Base-by-base conservation (phyloP, 345 rosid species). In the Ceriops decandra region DNA sequence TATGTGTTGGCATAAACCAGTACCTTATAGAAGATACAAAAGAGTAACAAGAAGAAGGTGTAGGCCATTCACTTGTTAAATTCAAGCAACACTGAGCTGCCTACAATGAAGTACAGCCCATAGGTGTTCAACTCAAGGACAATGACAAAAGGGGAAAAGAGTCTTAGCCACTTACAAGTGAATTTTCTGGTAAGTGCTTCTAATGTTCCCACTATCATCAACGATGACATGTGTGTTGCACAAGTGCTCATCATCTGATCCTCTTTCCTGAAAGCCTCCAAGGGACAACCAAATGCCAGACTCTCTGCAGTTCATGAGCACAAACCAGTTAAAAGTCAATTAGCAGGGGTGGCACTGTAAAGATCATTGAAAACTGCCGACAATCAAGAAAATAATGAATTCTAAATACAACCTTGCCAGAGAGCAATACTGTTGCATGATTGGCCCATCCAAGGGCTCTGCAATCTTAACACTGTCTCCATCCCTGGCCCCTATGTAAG, bases 211-310 rank as follows among this genome's bases (percentile, higher is more conserved):
- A 66, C 64, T 38, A 62, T 88, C 86, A 82, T 93, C 96, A 8
- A 93, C 81, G 35, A 93, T 77, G 68, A 93, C 90, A 87, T 93
- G 97, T 0, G 98, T 88, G 77, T 93, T 93, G 68, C 87, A 72
- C 67, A 91, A 68, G 68, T 80, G 95, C 0, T 82, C 79, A 62
- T 87, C 95, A 68, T 89, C 91, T 57, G 51, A 70, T 66, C 96
- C 95, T 80, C 78, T 89, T 67, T 91, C 96, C 78, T 93, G 97
- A 70, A 91, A 93, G 32, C 97, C 97, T 63, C 96, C 96, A 68
- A 93, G 95, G 21, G 97, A 93, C 79, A 91, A 74, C 98, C 98
- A 93, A 52, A 93, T 84, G 22, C 80, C 78, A 17, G 88, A 82
- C 27, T 91, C 96, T 80, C 97, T 93, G 79, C 72, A 73, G 35